phyloP scores from a whole-genome alignment of 75 land plant species.

The Pinus tabuliformis region DNA sequence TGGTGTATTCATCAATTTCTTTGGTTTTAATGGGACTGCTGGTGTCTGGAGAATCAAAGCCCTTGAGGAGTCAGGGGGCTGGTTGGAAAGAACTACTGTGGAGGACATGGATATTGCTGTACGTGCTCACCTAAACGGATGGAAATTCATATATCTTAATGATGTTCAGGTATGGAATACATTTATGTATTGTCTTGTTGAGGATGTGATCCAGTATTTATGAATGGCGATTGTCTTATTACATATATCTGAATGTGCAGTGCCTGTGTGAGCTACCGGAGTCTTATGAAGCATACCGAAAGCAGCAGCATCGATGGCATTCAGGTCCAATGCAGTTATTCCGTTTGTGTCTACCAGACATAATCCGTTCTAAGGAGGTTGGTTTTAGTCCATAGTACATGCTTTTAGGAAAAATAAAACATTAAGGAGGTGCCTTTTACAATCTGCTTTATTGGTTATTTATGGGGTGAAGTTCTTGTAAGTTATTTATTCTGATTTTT shows the following conservation, averaged over 20 bases:
- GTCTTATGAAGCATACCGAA: slow-evolving; percentile 88
- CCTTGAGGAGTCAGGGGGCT: slow-evolving; percentile 47
- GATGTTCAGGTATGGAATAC: slow-evolving; percentile 31
- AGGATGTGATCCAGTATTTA: too few relatives aligned
- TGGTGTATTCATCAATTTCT: slow-evolving; percentile 40
- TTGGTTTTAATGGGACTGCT: slow-evolving; percentile 55
- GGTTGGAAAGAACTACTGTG: slow-evolving; percentile 61
- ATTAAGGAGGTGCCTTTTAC: background rate
- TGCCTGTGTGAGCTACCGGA: slow-evolving; percentile 47
- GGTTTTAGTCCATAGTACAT: too few relatives aligned
- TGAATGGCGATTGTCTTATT: too few relatives aligned
- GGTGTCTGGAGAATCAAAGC: slow-evolving; percentile 52
- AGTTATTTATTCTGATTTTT: background rate
- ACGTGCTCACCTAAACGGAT: slow-evolving; percentile 55
- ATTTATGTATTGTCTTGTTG: too few relatives aligned
- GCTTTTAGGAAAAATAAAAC: background rate
- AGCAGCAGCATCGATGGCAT: slow-evolving; percentile 95
- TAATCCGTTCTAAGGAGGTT: slow-evolving; percentile 62
- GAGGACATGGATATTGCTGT: slow-evolving; percentile 70
- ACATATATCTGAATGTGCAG: background rate
- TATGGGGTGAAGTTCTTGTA: background rate
- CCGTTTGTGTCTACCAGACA: slow-evolving; percentile 68
- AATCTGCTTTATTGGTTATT: background rate
- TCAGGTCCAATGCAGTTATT: slow-evolving; percentile 96
- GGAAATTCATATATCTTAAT: slow-evolving; percentile 61